Percentiles rank a stretch among this genome's conserved stretches.
These are phyloP conservation scores for Trichoderma asperelloides DNA, from an alignment of 495 filamentous ascomycete species.

Conservation along the genomic window DNA sequence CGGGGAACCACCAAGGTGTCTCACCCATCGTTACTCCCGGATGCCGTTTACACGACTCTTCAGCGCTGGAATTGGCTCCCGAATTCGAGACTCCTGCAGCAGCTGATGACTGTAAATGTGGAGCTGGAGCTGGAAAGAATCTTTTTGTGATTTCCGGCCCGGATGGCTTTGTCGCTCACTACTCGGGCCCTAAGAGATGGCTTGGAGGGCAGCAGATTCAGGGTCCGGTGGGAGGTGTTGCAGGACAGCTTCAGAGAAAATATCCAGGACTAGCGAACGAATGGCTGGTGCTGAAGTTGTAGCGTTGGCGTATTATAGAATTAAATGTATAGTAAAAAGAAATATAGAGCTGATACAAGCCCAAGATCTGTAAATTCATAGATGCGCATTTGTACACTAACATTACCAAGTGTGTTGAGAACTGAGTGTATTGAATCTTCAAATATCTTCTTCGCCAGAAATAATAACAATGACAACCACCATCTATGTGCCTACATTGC, in stretches of 20 bases:
- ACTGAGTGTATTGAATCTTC: background rate
- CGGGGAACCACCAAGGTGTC: background rate
- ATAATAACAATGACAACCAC: background rate
- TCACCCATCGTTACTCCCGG: background rate
- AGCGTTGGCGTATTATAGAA: conserved; percentile 1
- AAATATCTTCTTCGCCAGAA: background rate
- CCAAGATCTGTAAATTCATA: background rate
- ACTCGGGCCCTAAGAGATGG: conserved; percentile 71
- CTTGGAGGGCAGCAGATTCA: conserved; percentile 61
- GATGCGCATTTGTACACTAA: background rate
- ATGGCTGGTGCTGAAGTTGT: conserved; percentile 47
- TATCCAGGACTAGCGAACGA: conserved; percentile 18
- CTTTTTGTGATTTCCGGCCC: conserved; percentile 78
- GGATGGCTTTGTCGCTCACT: conserved; percentile 74
- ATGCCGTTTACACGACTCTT: conserved; percentile 3
- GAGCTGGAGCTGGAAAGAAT: conserved; percentile 32
- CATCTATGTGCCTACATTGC: background rate
- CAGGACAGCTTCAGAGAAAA: conserved; percentile 24
- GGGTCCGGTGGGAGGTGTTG: conserved; percentile 42
- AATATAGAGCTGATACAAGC: background rate
- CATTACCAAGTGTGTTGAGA: background rate
- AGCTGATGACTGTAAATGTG: conserved; percentile 7
- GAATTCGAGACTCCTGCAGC: conserved; percentile 12
- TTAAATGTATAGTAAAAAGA: background rate
- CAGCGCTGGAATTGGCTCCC: conserved; percentile 1